phyloP scores from a whole-genome alignment of 192 early-diverging fungal species.

The Coemansia sp. region DNA sequence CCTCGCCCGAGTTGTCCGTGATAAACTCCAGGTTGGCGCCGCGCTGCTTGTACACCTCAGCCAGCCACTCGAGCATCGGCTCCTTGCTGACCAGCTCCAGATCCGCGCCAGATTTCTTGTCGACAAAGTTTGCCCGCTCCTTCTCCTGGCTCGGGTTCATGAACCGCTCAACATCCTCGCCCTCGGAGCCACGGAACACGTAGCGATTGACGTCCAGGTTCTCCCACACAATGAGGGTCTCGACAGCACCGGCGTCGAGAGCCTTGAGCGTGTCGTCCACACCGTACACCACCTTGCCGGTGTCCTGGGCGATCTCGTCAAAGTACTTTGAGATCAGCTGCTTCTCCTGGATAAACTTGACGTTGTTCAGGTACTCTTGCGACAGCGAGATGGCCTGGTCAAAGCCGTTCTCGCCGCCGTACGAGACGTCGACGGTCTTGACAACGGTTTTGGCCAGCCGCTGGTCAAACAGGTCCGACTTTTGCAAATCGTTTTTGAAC shows the following conservation, averaged over 20 bases:
- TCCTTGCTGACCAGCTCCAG: constrained; percentile 80
- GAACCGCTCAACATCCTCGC: constrained; percentile 65
- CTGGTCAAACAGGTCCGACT: constrained; percentile 95
- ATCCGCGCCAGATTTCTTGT: constrained; percentile 64
- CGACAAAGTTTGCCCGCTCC: constrained; percentile 67
- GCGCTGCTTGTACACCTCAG: constrained; percentile 96
- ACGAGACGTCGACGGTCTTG: constrained; percentile 95
- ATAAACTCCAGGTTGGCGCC: constrained; percentile 92
- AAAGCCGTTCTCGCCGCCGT: constrained; percentile 99
- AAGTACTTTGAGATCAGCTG: constrained; percentile 94
- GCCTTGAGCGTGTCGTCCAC: constrained; percentile 95
- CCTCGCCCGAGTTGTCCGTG: constrained; percentile 94
- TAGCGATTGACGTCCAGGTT: constrained; percentile 80
- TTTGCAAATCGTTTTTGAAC: constrained; percentile 94
- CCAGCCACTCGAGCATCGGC: constrained; percentile 93
- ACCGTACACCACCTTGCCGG: constrained; percentile 95
- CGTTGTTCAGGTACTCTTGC: constrained; percentile 86
- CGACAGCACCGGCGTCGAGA: constrained; percentile 96
- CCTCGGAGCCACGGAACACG: constrained; percentile 70
- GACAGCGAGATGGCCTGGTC: constrained; percentile 95
- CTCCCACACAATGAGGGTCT: constrained; percentile 97
- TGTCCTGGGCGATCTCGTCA: constrained; percentile 94
- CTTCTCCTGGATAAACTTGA: constrained; percentile 99
- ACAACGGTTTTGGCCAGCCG: constrained; percentile 85
- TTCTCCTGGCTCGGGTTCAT: constrained; percentile 84